phyloP scores from a whole-genome alignment of 768 basidiomycete genomes.

The Boletus rubroflammeus region DNA sequence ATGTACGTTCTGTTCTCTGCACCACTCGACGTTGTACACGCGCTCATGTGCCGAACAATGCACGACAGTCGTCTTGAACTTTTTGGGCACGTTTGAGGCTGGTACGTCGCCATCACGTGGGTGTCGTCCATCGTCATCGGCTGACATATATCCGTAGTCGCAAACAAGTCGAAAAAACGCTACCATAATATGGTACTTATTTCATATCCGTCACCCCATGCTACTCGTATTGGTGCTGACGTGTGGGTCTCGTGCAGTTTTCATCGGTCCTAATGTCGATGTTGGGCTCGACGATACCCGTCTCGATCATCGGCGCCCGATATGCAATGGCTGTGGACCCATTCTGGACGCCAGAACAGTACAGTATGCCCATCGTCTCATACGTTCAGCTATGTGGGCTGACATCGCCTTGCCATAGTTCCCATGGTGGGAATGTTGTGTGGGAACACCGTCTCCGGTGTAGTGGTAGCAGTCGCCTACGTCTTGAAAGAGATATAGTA shows the following conservation, averaged over 20 bases:
- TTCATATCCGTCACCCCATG: not conserved
- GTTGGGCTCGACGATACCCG: constrained; percentile 73
- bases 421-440: constrained; percentile 86
- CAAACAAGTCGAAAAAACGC: constrained; percentile 74
- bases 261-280: constrained; percentile 61
- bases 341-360: constrained; percentile 84
- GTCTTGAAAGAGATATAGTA: constrained; percentile 77
- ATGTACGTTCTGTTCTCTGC: constrained; percentile 48
- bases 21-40: not conserved
- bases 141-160: constrained; percentile 41
- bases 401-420: constrained; percentile 40
- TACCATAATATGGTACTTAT: constrained; percentile 66
- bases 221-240: constrained; percentile 7
- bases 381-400: not conserved
- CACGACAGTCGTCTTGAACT: constrained; percentile 58
- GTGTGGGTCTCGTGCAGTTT: constrained; percentile 39
- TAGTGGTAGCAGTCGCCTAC: constrained; percentile 66
- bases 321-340: constrained; percentile 75
- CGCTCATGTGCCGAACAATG: not conserved
- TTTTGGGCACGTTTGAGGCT: constrained; percentile 74
- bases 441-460: constrained; percentile 71
- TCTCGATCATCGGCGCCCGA: constrained; percentile 69
- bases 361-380: constrained; percentile 44
- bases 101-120: constrained; percentile 40
- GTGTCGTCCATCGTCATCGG: not conserved